Evolutionary conservation across 2,329 filamentous ascomycete genomes (phyloP), one percentile per base, ranked within the genome.

Genomic region (Clonostachys rosea): DNA sequence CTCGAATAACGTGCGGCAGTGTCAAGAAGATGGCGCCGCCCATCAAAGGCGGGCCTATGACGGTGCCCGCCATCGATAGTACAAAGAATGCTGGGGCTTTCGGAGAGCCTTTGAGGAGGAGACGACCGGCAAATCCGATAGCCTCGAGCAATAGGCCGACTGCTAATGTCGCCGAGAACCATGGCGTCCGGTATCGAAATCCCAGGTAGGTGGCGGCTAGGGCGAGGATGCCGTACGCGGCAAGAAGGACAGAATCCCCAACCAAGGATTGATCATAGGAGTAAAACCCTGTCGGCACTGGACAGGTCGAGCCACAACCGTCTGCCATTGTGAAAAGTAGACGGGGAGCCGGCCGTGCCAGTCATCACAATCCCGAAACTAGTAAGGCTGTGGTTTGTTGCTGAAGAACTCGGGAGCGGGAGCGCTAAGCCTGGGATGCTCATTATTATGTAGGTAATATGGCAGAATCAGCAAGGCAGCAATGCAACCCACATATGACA

Each of bases 1-100:
- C 54, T 8, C 63, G 59, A 35, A 78, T 59, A 18, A 77, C 58
- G 41, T 73, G 72, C 3, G 75, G 74, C 16, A 78, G 56, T 8
- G 72, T 54, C 18, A 68, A 57, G 46, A 72, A 76, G 30, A 76
- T 58, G 24, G 73, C 68, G 11, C 64, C 61, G 11, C 66, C 67
- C 50, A 77, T 66, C 37, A 75, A 60, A 3, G 68, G 70, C 14
- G 75, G 71, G 2, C 74, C 76, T 35, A 75, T 56, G 17, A 71
- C 59, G 2, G 73, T 75, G 16, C 75, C 75, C 12, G 75, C 52
- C 34, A 78, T 56, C 47, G 64, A 75, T 5, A 79, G 52, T 11
- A 66, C 58, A 50, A 76, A 75, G 48, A 60, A 66, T 4, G 58
- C 56, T 43, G 62, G 59, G 49, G 58, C 66, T 37, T 60, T 58